Conservation (phyloP, 352 stramenopile genomes). For the Globisporangium splendens region DNA sequence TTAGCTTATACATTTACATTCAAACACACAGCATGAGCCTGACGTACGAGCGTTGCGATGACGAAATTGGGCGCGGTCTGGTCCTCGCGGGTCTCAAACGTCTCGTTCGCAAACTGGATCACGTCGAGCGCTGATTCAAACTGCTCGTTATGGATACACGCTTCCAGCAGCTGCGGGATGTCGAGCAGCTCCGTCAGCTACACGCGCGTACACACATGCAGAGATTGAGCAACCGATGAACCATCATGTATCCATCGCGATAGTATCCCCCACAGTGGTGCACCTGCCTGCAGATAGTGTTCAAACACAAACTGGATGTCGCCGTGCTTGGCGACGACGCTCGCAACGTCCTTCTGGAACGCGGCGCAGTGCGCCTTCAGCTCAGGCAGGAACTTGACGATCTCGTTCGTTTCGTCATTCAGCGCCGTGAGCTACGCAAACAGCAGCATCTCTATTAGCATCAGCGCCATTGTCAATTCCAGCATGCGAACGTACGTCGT, state of each 20-base stretch:
- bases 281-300: conserved; percentile 75
- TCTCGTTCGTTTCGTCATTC: conserved; percentile 57
- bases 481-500: conserved; percentile 38
- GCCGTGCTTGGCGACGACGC: conserved; percentile 63
- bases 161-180: conserved; percentile 96
- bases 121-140: conserved; percentile 96
- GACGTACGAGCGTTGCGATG: conserved; percentile 50
- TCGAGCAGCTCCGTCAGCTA: conserved; percentile 96
- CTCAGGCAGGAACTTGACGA: conserved; percentile 47
- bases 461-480: too few relatives aligned
- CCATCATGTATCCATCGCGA: too few relatives aligned
- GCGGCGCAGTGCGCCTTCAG: conserved; percentile 48
- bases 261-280: background rate
- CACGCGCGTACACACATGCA: background rate
- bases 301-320: conserved; percentile 90
- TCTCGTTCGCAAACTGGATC: conserved; percentile 89
- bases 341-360: conserved; percentile 52
- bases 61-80: conserved; percentile 42
- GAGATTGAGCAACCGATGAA: background rate
- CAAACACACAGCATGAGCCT: background rate
- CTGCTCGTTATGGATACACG: conserved; percentile 95
- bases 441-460: background rate
- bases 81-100: conserved; percentile 39
- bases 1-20: background rate
- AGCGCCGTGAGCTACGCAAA: conserved; percentile 49